Base-by-base conservation (phyloP, 371 early-diverging fungal species). In the Actinomucor elegans region DNA sequence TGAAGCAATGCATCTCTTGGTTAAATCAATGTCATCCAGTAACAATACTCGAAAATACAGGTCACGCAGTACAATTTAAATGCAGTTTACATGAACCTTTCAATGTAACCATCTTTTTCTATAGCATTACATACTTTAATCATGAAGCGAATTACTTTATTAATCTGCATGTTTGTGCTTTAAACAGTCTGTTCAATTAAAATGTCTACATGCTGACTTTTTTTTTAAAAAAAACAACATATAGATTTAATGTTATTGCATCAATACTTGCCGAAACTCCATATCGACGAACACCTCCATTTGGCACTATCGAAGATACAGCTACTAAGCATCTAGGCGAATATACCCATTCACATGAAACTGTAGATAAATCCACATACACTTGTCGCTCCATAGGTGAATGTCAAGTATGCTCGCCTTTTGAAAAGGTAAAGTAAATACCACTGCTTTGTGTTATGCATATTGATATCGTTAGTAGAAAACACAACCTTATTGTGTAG, bases 301-400 rank as follows among this genome's bases (percentile, higher is more conserved):
- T 63, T 59, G 57, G 54, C 12, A 32, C 41, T 17, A 24, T 20
- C 20, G 33, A 28, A 24, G 43, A 52, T 31, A 14, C 40, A 29
- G 21, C 28, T 4, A 33, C 53, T 35, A 33, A 34, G 2, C 48
- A 57, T 54, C 57, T 75, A 17, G 72, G 75, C 28, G 63, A 75
- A 35, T 75, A 75, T 50, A 75, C 75, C 27, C 72, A 75, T 48
- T 75, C 75, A 1, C 75, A 75, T 46, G 67, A 75, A 42, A 58
- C 63, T 28, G 59, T 75, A 27, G 61, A 67, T 28, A 64, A 62
- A 28, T 57, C 69, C 14, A 71, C 70, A 1, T 75, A 64, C 38
- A 59, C 74, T n/a, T 77, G 77, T 45, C 48, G 58, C 4, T 44
- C 72, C 6, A 69, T 65, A 28, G 66, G 74, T 4, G 71, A 73